These are phyloP conservation scores for Emmonsia crescens DNA, from an alignment of 2,329 filamentous ascomycete genomes.

Conservation along the genomic window DNA sequence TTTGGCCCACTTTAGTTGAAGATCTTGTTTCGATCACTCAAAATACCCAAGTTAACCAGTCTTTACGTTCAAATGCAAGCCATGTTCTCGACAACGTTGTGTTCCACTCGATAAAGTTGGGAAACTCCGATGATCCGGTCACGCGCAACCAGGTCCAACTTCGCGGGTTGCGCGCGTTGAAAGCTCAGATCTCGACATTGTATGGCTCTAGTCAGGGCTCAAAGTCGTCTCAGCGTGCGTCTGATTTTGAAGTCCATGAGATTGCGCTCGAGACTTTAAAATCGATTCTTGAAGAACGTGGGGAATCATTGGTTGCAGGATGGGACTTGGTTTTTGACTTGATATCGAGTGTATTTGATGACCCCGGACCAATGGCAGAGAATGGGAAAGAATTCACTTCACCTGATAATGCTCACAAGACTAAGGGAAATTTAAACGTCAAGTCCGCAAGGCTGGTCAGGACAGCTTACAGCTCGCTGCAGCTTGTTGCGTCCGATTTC, in stretches of 20 bases:
- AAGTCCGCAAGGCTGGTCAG: conserved; percentile 65
- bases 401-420: conserved; percentile 1
- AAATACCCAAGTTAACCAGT: conserved; percentile 28
- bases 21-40: conserved; percentile 40
- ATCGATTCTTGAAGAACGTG: conserved; percentile 74
- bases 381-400: conserved; percentile 18
- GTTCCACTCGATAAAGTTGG: conserved; percentile 33
- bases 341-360: conserved; percentile 67
- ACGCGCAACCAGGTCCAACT: conserved; percentile 54
- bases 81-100: conserved; percentile 46
- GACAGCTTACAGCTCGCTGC: conserved; percentile 76
- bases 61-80: conserved; percentile 42
- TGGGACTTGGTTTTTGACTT: conserved; percentile 83
- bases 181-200: conserved; percentile 49
- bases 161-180: conserved; percentile 58
- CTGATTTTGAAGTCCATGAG: conserved; percentile 69
- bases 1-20: conserved; percentile 60
- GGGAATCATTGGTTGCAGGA: conserved; percentile 68
- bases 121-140: conserved; percentile 30
- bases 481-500: conserved; percentile 93
- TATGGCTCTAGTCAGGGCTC: conserved; percentile 43
- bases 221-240: conserved; percentile 49
- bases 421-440: conserved; percentile 15
- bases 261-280: conserved; percentile 70
- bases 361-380: conserved; percentile 25